Percentiles rank a stretch among this genome's conserved stretches.
These are phyloP conservation scores for Sugiyamaella lignohabitans DNA, from an alignment of 805 yeast species.

Conservation along the genomic window DNA sequence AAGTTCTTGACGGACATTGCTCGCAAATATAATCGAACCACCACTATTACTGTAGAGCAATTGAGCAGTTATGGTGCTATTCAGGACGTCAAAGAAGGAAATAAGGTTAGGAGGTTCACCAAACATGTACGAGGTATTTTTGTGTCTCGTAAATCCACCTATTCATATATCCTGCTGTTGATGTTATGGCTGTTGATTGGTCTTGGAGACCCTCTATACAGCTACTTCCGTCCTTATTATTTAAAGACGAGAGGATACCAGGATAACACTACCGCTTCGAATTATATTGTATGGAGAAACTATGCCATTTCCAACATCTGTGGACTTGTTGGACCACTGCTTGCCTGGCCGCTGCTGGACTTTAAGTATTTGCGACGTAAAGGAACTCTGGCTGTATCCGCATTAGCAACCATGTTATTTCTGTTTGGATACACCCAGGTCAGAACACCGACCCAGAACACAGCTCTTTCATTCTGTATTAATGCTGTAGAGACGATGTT, in stretches of 20 bases:
- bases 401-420: conserved; percentile 49
- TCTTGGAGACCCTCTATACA: conserved; percentile 49
- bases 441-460: conserved; percentile 47
- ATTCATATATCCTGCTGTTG: conserved; percentile 39
- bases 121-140: conserved; percentile 38
- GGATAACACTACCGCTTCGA: conserved; percentile 19
- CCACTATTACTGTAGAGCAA: conserved; percentile 42
- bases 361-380: conserved; percentile 42
- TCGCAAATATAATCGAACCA: conserved; percentile 37
- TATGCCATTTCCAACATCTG: conserved; percentile 39
- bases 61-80: conserved; percentile 41
- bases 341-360: conserved; percentile 34
- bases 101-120: conserved; percentile 13
- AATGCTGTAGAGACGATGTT: conserved; percentile 21
- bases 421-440: conserved; percentile 60
- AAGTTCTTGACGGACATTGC: conserved; percentile 41
- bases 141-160: conserved; percentile 38
- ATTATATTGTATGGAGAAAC: conserved; percentile 24
- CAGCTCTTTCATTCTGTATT: conserved; percentile 37
- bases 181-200: conserved; percentile 55
- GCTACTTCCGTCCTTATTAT: conserved; percentile 49
- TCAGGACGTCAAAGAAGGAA: conserved; percentile 21
- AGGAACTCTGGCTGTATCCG: conserved; percentile 50
- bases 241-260: conserved; percentile 45
- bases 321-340: conserved; percentile 48